A percentile compares a stretch with the other conserved stretches of the same genome.
Conservation (phyloP, 2,329 filamentous ascomycete genomes). For the Davidsoniella australis region DNA sequence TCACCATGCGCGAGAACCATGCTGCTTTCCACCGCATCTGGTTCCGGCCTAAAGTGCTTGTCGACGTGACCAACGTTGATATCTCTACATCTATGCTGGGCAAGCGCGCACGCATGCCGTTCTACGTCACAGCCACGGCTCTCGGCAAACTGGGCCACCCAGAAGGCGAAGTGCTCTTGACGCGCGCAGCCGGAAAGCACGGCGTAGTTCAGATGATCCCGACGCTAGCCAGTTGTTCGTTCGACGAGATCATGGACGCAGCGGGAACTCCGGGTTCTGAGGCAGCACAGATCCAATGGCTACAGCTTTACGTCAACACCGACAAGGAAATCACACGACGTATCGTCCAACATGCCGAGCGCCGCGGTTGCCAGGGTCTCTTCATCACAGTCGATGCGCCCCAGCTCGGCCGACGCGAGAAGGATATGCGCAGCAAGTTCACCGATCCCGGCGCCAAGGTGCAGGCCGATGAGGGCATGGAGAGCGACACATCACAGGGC, state of each 20-base stretch:
- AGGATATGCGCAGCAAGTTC: constrained; percentile 94
- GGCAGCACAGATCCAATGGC: constrained; percentile 79
- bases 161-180: constrained; percentile 86
- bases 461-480: constrained; percentile 45
- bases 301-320: constrained; percentile 96
- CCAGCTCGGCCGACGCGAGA: constrained; percentile 84
- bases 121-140: constrained; percentile 93
- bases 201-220: constrained; percentile 97
- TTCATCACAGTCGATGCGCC: constrained; percentile 98
- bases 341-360: constrained; percentile 84
- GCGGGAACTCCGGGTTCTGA: constrained; percentile 23
- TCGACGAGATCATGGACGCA: constrained; percentile 92
- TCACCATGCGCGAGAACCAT: constrained; percentile 90
- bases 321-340: constrained; percentile 76
- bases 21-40: constrained; percentile 89
- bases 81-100: constrained; percentile 88
- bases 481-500: constrained; percentile 75
- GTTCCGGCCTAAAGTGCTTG: constrained; percentile 81
- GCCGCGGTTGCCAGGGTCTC: constrained; percentile 78
- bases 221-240: constrained; percentile 87
- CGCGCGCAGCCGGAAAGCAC: constrained; percentile 67
- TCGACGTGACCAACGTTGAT: constrained; percentile 79
- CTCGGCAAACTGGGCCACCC: constrained; percentile 87
- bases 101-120: constrained; percentile 65
- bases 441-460: constrained; percentile 68